These are phyloP conservation scores for Fusarium anguioides DNA, from an alignment of 2,329 filamentous ascomycete species.

Conservation along the genomic window DNA sequence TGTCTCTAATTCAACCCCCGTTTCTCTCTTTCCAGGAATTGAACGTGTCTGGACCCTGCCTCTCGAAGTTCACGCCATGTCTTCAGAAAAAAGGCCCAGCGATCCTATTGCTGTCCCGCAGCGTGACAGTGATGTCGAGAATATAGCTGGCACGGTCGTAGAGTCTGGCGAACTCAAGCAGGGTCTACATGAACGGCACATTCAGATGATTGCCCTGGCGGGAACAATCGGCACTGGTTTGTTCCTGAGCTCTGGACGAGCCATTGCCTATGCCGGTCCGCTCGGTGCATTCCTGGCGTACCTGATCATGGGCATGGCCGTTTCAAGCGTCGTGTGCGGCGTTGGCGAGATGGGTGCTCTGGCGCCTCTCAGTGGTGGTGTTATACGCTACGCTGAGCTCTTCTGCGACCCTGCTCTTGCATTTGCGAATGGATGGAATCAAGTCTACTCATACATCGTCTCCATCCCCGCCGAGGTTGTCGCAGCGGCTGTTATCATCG, in stretches of 20 bases:
- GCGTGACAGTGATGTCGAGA: constrained; percentile 2
- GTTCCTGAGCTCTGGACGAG: not conserved
- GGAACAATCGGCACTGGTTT: constrained; percentile 1
- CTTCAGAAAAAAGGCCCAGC: not conserved
- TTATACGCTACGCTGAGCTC: constrained; percentile 1
- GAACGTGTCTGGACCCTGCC: not conserved
- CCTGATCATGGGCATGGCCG: not conserved
- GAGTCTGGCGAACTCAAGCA: not conserved
- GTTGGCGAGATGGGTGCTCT: constrained; percentile 11
- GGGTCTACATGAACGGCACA: constrained; percentile 1
- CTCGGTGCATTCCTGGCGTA: constrained; percentile 1
- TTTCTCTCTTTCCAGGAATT: not conserved
- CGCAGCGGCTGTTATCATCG: constrained; percentile 8
- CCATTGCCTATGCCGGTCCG: constrained; percentile 3
- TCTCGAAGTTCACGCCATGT: not conserved
- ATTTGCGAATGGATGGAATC: constrained; percentile 7
- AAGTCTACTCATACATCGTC: not conserved
- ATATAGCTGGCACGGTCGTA: not conserved
- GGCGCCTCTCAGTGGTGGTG: constrained; percentile 7
- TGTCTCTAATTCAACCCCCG: not conserved
- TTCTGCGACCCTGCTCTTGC: constrained; percentile 1
- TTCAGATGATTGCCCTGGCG: constrained; percentile 7
- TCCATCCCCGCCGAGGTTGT: constrained; percentile 9
- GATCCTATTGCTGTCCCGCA: not conserved
- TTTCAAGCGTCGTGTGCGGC: not conserved